Base-by-base conservation (phyloP, 345 rosid species). In the Bruguiera parviflora region DNA sequence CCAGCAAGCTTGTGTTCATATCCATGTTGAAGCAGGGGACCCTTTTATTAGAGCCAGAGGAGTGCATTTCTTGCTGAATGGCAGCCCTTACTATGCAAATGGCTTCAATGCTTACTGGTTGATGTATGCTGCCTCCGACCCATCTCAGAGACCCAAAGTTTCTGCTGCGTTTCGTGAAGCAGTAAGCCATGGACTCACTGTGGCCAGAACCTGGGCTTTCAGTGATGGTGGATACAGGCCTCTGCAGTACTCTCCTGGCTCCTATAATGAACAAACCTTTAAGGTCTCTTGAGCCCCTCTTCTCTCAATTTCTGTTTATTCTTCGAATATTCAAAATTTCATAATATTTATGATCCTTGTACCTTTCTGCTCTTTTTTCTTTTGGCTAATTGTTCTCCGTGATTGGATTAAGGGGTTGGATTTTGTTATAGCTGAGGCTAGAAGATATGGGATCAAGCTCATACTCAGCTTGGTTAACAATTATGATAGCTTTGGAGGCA, bases 51-150 rank as follows among this genome's bases (percentile, higher is more conserved):
- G 65, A 51, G 68, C 70, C 47, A 71, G 75, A 77, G 80, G 80
- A 62, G 49, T 53, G 22, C 80, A 71, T 37, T 77, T 77, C 66
- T 27, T 77, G 52, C 28, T 77, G 62, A 71, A 77, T 64, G 80
- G 80, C 0, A 63, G 35, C 70, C 80, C 72, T 47, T 71, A 55
- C 65, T 77, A 77, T 59, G 76, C 76, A 55, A 71, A 67, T 63
- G 80, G 80, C 33, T 77, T 77, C 70, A 77, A 77, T 51, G 80
- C 80, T 15, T 77, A 77, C 66, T 77, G 80, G 76, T 49, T 77
- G 59, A 77, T 77, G 80, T 77, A 71, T 24, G 31, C 60, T 4
- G 80, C 76, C 47, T 67, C 80, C 5, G 80, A 77, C 65, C 76
- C 80, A 39, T 57, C 76, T 21, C 76, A 71, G 64, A 71, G 80